phyloP scores from a whole-genome alignment of 2,329 filamentous ascomycete species.

The Aspergillus neotritici region DNA sequence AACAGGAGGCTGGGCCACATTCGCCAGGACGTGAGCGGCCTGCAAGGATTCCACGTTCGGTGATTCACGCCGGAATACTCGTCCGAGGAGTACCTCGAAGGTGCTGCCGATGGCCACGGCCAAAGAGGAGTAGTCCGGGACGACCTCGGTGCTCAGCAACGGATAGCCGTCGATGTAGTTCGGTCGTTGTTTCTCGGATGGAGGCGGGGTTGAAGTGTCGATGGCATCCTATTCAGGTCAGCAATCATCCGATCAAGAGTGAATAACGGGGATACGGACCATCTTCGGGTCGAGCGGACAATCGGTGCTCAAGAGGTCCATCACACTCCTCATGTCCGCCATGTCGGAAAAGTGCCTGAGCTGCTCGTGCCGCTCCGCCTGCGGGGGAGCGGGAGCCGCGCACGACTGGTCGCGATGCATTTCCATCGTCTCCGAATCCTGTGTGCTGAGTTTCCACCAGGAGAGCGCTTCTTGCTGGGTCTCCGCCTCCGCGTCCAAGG shows the following conservation, averaged over 20 bases:
- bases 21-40: constrained; percentile 28
- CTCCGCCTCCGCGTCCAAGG: constrained; percentile 54
- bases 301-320: constrained; percentile 31
- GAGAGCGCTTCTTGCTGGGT: constrained; percentile 60
- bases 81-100: constrained; percentile 25
- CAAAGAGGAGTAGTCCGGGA: constrained; percentile 41
- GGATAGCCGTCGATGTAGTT: constrained; percentile 52
- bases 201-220: constrained; percentile 59
- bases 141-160: constrained; percentile 49
- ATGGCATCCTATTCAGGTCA: constrained; percentile 43
- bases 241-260: not conserved
- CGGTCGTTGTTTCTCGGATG: constrained; percentile 48
- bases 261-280: constrained; percentile 18
- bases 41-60: constrained; percentile 20
- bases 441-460: constrained; percentile 61
- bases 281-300: constrained; percentile 23
- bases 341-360: constrained; percentile 25
- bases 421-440: constrained; percentile 48
- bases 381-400: constrained; percentile 9
- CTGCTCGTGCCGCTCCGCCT: constrained; percentile 21
- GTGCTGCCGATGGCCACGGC: constrained; percentile 30
- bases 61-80: constrained; percentile 17
- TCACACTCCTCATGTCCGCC: constrained; percentile 31
- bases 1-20: constrained; percentile 13
- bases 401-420: constrained; percentile 2